Evolutionary conservation across 2,329 filamentous ascomycete species (phyloP).

Genomic region (Colletotrichum plurivorum): DNA sequence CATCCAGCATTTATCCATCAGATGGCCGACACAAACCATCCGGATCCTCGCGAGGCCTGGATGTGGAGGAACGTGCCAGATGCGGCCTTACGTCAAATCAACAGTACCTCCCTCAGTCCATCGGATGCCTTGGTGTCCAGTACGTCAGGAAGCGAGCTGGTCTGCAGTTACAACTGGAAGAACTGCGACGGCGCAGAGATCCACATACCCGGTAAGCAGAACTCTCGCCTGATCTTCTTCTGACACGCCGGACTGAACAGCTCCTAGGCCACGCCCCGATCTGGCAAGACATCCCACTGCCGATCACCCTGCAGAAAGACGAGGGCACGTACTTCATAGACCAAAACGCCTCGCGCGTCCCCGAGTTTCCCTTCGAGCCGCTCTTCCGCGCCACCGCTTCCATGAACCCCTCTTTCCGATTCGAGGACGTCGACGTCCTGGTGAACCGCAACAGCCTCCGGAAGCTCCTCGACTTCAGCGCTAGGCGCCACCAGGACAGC

Average conservation of each 20-base stretch:
- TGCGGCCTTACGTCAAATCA: neutral
- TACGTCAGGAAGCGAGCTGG: neutral
- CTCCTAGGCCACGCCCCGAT: neutral
- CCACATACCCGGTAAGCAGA: slow-evolving; percentile 1
- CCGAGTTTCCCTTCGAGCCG: neutral
- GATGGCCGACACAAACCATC: no score
- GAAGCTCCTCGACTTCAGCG: slow-evolving; percentile 19
- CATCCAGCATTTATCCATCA: no score
- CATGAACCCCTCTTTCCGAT: slow-evolving; percentile 9
- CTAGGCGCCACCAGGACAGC: neutral
- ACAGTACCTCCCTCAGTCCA: neutral
- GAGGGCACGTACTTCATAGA: neutral
- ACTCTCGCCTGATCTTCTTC: neutral
- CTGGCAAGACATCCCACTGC: neutral
- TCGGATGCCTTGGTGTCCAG: slow-evolving; percentile 6
- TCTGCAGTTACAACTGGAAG: slow-evolving; percentile 11
- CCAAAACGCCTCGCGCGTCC: slow-evolving; percentile 1
- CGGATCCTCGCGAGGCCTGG: neutral
- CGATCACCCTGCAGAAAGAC: neutral
- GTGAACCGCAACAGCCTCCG: slow-evolving; percentile 20
- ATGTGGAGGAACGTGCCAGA: neutral
- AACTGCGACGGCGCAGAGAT: neutral
- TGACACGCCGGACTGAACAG: neutral
- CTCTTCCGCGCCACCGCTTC: slow-evolving; percentile 1
- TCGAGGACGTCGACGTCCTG: slow-evolving; percentile 3